These are phyloP conservation scores for Chimonanthus salicifolius DNA, from an alignment of 164 flowering plant genomes.

Conservation along the genomic window DNA sequence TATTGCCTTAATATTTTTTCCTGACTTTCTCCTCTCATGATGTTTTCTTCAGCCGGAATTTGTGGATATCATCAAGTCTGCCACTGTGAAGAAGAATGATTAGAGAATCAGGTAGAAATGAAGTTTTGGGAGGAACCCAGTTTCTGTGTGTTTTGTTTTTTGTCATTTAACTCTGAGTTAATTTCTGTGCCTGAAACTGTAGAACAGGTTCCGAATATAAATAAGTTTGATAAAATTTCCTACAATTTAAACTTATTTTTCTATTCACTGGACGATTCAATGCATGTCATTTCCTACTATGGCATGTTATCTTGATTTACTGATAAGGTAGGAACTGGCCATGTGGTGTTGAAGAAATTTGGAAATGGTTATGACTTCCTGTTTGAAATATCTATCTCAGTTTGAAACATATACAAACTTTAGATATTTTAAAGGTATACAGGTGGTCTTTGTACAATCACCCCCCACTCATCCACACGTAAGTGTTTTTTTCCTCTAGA, in stretches of 20 bases:
- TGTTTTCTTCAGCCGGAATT: conserved; percentile 51
- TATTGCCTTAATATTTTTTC: background rate
- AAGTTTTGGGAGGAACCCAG: background rate
- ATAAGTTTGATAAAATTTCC: background rate
- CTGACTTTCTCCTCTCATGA: background rate
- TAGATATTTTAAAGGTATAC: no score
- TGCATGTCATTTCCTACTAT: no score
- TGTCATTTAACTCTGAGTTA: background rate
- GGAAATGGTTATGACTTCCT: no score
- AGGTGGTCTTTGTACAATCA: no score
- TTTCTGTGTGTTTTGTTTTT: background rate
- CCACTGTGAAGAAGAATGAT: conserved; percentile 44
- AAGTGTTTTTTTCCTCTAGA: no score
- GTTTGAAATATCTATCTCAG: no score
- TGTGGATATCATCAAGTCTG: conserved; percentile 74
- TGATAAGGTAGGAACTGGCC: no score
- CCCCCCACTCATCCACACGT: no score
- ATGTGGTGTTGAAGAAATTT: no score
- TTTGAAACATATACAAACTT: no score
- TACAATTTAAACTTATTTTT: background rate
- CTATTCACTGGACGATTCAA: background rate
- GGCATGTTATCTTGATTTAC: no score
- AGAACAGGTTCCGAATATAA: background rate
- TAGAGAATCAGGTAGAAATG: background rate
- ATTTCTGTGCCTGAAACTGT: background rate